These are phyloP conservation scores for Agrocybe praecox DNA, from an alignment of 768 basidiomycete species.

Conservation along the genomic window DNA sequence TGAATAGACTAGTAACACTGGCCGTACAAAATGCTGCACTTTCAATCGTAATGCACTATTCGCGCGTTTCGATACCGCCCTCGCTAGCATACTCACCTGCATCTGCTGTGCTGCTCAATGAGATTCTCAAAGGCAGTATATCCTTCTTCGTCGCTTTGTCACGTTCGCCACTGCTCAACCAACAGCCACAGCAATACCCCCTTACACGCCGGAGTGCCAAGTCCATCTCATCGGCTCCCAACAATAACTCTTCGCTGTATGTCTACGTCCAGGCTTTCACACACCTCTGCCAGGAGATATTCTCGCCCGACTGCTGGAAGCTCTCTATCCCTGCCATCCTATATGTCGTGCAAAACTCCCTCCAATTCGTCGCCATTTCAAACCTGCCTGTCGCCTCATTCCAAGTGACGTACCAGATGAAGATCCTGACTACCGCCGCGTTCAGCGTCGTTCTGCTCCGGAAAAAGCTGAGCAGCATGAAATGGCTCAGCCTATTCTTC, in stretches of 20 bases:
- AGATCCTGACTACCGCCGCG: conserved; percentile 94
- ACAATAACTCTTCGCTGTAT: conserved; percentile 38
- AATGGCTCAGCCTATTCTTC: conserved; percentile 89
- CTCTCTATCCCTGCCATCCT: conserved; percentile 95
- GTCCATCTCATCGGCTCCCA: conserved; percentile 14
- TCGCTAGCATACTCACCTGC: conserved; percentile 90
- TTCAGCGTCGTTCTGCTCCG: conserved; percentile 87
- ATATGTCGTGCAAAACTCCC: conserved; percentile 94
- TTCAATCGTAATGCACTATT: conserved; percentile 98
- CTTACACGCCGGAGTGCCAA: conserved; percentile 27
- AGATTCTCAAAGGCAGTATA: conserved; percentile 91
- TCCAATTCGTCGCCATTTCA: conserved; percentile 95
- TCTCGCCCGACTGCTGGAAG: conserved; percentile 95
- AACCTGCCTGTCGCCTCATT: conserved; percentile 97
- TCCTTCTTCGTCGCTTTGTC: conserved; percentile 85
- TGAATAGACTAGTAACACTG: conserved; percentile 71
- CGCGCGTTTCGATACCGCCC: conserved; percentile 83
- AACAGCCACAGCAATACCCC: conserved; percentile 37
- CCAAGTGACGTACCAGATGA: conserved; percentile 98
- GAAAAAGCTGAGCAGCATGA: conserved; percentile 65
- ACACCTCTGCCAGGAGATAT: conserved; percentile 70
- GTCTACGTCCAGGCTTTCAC: conserved; percentile 54
- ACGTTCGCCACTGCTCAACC: conserved; percentile 41
- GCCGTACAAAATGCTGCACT: conserved; percentile 95
- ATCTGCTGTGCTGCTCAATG: conserved; percentile 91